A percentile compares a stretch with the other conserved stretches of the same genome.
phyloP scores from a whole-genome alignment of 2,329 filamentous ascomycete genomes.

The Simplicillium aogashimaense region DNA sequence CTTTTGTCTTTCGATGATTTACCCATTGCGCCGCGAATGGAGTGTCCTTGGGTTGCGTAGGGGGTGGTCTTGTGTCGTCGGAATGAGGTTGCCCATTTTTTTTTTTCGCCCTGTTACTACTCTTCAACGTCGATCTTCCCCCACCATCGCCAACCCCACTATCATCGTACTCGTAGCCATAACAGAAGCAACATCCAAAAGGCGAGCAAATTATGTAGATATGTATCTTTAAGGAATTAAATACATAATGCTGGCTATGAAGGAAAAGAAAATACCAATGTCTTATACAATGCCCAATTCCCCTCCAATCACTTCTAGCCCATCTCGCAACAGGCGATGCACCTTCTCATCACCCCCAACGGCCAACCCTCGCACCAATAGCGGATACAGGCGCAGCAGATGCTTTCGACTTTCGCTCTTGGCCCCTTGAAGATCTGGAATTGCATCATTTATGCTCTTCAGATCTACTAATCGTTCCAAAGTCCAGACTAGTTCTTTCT shows the following conservation, averaged over 20 bases:
- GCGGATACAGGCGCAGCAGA: slow-evolving; percentile 68
- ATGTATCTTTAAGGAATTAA: too few species aligned
- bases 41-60: too few species aligned
- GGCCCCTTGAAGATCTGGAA: slow-evolving; percentile 44
- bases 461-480: slow-evolving; percentile 58
- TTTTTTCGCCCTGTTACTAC: too few species aligned
- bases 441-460: slow-evolving; percentile 58
- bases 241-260: too few species aligned
- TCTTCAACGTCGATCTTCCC: too few species aligned
- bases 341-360: slow-evolving; percentile 51
- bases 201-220: too few species aligned
- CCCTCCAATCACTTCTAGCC: slow-evolving; percentile 51
- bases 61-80: too few species aligned
- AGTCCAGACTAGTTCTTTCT: slow-evolving; percentile 67
- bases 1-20: slow-evolving; percentile 99
- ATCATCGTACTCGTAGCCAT: too few species aligned
- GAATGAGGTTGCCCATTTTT: too few species aligned
- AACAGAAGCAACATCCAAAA: too few species aligned
- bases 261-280: neutral
- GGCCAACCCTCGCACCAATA: slow-evolving; percentile 56
- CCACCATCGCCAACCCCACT: too few species aligned
- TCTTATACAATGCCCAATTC: slow-evolving; percentile 33
- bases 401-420: slow-evolving; percentile 59
- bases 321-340: slow-evolving; percentile 44
- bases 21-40: slow-evolving; percentile 49